Percentiles rank a stretch among this genome's conserved stretches.
phyloP scores from a whole-genome alignment of 1,284 basidiomycete species.

The Ustilago hordei region DNA sequence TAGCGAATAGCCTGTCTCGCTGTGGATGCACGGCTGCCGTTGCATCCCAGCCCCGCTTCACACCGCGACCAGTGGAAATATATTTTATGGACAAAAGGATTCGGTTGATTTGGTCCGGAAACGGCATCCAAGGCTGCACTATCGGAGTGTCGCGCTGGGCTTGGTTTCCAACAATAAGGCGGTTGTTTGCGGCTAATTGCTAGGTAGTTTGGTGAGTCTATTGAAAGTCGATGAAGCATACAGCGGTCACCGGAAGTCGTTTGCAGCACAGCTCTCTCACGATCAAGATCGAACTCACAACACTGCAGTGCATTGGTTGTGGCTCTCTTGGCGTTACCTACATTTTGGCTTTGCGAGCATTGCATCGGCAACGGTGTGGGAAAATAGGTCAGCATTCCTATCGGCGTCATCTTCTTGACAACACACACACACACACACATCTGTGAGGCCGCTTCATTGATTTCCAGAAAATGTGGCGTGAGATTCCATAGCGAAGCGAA shows the following conservation, averaged over 20 bases:
- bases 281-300: background rate
- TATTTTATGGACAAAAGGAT: background rate
- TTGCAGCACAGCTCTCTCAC: background rate
- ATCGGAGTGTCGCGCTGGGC: slow-evolving; percentile 1
- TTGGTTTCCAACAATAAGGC: background rate
- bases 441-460: background rate
- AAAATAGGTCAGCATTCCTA: slow-evolving; percentile 6
- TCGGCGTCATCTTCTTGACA: background rate
- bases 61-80: background rate
- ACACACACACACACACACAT: background rate
- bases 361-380: background rate
- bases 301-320: background rate
- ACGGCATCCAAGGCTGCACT: slow-evolving; percentile 1
- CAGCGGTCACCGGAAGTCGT: too few relatives aligned
- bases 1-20: background rate
- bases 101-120: background rate
- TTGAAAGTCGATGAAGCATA: too few relatives aligned
- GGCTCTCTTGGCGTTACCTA: background rate
- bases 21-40: too few relatives aligned
- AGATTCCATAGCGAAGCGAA: background rate
- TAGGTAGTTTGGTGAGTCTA: background rate
- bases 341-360: background rate
- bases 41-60: background rate
- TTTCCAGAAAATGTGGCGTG: slow-evolving; percentile 2
- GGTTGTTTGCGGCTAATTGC: background rate